A percentile compares a stretch with the other conserved stretches of the same genome.
phyloP scores from a whole-genome alignment of 139 green algal species.

The Closterium sp. region DNA sequence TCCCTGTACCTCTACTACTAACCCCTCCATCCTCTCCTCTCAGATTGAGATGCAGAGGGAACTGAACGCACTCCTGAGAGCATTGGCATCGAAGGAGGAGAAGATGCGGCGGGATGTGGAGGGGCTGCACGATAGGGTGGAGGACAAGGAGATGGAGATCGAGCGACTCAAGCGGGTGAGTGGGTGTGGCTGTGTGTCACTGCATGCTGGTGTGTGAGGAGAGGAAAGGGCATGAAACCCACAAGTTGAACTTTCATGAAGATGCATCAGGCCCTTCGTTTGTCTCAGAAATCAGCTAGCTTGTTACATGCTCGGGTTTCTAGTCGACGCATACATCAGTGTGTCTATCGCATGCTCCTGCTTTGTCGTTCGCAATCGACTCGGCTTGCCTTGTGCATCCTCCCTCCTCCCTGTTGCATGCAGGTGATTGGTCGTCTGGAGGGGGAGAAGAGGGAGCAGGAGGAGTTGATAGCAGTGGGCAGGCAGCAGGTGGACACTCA shows the following conservation, averaged over 20 bases:
- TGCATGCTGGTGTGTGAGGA: not conserved
- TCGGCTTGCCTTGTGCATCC: too few species aligned
- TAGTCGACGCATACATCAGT: too few species aligned
- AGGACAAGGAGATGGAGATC: not conserved
- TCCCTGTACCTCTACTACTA: too few species aligned
- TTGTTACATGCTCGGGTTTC: too few species aligned
- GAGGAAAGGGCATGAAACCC: not conserved
- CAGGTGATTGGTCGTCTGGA: not conserved
- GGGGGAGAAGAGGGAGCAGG: not conserved
- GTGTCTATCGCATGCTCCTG: too few species aligned
- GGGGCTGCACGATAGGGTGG: not conserved
- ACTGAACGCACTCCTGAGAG: not conserved
- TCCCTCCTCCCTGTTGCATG: not conserved
- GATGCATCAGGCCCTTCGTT: not conserved
- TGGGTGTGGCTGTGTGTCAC: not conserved
- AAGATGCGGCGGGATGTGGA: not conserved
- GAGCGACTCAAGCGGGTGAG: not conserved
- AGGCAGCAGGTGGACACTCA: not conserved
- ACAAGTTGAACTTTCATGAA: too few species aligned
- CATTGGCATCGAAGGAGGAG: constrained; percentile 13
- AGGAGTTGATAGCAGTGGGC: not conserved
- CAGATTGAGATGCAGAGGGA: not conserved
- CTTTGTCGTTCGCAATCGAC: too few species aligned
- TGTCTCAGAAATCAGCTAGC: too few species aligned
- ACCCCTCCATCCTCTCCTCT: too few species aligned